Percentiles rank a stretch among this genome's conserved stretches.
Evolutionary conservation across 2,329 filamentous ascomycete species (phyloP).

Genomic region (Calonectria honghensis): DNA sequence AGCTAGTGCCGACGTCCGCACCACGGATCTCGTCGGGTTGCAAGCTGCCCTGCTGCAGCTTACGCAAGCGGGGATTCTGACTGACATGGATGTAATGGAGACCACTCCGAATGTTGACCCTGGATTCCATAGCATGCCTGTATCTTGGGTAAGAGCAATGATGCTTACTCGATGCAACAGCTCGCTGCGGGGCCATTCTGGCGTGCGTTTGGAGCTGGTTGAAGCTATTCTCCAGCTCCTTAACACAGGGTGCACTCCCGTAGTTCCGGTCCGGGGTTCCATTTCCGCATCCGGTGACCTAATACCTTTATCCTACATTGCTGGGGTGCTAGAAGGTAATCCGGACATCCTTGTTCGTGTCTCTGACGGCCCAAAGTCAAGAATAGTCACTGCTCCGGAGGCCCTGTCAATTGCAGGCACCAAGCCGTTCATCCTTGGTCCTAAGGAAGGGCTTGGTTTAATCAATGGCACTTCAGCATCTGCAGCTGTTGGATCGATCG

Average conservation of each 20-base stretch:
- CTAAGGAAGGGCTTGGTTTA: neutral
- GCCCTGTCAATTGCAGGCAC: neutral
- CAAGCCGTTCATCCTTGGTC: neutral
- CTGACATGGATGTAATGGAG: neutral
- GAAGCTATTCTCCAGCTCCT: neutral
- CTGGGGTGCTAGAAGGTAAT: neutral
- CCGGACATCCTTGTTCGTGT: neutral
- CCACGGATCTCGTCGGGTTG: neutral
- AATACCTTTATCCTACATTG: neutral
- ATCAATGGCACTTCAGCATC: neutral
- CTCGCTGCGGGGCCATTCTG: neutral
- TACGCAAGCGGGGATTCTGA: neutral
- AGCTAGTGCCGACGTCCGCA: neutral
- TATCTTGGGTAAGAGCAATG: neutral
- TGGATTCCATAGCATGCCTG: conserved; percentile 3
- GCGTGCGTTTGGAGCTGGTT: neutral
- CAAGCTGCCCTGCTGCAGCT: neutral
- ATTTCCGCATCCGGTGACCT: neutral
- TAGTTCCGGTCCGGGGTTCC: neutral
- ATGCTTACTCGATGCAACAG: conserved; percentile 5
- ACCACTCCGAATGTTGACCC: neutral
- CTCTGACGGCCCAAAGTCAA: neutral
- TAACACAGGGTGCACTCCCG: neutral
- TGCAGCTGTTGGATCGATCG: neutral
- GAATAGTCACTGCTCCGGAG: neutral